Evolutionary conservation across 805 yeast genomes (phyloP).

Genomic region (Monosporozyma yasuniensis): DNA sequence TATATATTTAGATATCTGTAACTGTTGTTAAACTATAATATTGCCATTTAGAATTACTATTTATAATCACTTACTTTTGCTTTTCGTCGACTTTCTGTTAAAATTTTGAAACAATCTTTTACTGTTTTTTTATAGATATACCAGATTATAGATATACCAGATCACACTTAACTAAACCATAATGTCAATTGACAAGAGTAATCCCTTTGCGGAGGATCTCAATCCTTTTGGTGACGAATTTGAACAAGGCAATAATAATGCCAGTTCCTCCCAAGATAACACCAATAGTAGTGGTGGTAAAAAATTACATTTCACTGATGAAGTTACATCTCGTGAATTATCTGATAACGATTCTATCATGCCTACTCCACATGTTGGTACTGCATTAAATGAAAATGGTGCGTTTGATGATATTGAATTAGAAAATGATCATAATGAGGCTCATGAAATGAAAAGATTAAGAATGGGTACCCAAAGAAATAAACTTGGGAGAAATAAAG

Average conservation of each 20-base stretch:
- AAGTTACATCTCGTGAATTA: constrained; percentile 7
- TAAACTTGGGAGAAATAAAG: constrained; percentile 56
- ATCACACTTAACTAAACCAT: not conserved
- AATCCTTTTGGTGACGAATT: constrained; percentile 20
- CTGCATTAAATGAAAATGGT: constrained; percentile 8
- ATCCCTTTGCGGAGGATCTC: constrained; percentile 4
- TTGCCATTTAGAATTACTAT: not conserved
- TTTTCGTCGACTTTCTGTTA: not conserved
- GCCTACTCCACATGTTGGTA: constrained; percentile 23
- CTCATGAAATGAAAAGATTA: constrained; percentile 51
- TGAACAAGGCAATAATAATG: constrained; percentile 10
- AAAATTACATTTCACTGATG: constrained; percentile 1
- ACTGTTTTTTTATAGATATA: not conserved
- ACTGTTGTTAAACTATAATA: not conserved
- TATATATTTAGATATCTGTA: not conserved
- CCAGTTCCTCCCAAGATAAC: not conserved
- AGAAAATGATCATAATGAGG: constrained; percentile 13
- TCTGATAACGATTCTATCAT: constrained; percentile 20
- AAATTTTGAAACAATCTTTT: not conserved
- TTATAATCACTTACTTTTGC: not conserved
- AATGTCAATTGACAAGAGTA: constrained; percentile 4
- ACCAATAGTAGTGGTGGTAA: not conserved
- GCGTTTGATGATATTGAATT: constrained; percentile 21
- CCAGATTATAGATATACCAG: not conserved
- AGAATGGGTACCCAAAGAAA: constrained; percentile 90